A percentile compares a stretch with the other conserved stretches of the same genome.
These are phyloP conservation scores for Paspalum vaginatum DNA, from an alignment of 176 grass and related monocot genomes.

Conservation along the genomic window DNA sequence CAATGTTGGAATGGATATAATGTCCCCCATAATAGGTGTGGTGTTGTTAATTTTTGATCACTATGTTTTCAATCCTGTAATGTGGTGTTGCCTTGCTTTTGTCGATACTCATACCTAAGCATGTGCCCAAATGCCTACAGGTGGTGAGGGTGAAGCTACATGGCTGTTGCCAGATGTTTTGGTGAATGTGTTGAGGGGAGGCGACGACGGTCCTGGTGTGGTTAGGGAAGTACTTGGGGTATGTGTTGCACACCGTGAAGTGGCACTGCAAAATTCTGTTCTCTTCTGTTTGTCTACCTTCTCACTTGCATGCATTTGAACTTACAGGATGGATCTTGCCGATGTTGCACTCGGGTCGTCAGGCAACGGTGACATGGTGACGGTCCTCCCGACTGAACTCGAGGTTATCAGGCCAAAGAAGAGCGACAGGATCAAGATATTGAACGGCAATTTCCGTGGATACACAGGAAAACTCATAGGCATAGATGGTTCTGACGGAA, in stretches of 20 bases:
- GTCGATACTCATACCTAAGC: slow-evolving; percentile 20
- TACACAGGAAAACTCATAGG: slow-evolving; percentile 81
- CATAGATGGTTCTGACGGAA: slow-evolving; percentile 92
- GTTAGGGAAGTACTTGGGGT: slow-evolving; percentile 82
- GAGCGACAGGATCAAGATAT: slow-evolving; percentile 85
- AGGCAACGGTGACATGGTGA: slow-evolving; percentile 60
- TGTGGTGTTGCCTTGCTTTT: slow-evolving; percentile 5
- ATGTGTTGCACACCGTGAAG: neutral
- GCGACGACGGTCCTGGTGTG: slow-evolving; percentile 71
- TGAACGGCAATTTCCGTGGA: slow-evolving; percentile 81
- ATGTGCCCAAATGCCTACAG: slow-evolving; percentile 45
- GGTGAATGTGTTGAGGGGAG: slow-evolving; percentile 64
- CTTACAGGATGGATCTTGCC: slow-evolving; percentile 83
- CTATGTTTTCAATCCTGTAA: slow-evolving; percentile 18
- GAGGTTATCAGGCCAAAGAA: slow-evolving; percentile 91
- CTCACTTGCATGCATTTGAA: slow-evolving; percentile 34
- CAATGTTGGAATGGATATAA: slow-evolving; percentile 93
- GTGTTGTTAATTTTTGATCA: slow-evolving; percentile 1
- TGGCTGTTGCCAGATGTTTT: slow-evolving; percentile 81
- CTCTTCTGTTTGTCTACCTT: neutral
- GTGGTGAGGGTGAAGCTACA: slow-evolving; percentile 72
- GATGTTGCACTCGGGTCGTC: slow-evolving; percentile 68
- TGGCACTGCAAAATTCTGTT: slow-evolving; percentile 7
- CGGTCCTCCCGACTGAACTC: slow-evolving; percentile 60
- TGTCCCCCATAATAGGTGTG: slow-evolving; percentile 90